phyloP scores from a whole-genome alignment of 768 basidiomycete genomes.

The Mycena filopes region DNA sequence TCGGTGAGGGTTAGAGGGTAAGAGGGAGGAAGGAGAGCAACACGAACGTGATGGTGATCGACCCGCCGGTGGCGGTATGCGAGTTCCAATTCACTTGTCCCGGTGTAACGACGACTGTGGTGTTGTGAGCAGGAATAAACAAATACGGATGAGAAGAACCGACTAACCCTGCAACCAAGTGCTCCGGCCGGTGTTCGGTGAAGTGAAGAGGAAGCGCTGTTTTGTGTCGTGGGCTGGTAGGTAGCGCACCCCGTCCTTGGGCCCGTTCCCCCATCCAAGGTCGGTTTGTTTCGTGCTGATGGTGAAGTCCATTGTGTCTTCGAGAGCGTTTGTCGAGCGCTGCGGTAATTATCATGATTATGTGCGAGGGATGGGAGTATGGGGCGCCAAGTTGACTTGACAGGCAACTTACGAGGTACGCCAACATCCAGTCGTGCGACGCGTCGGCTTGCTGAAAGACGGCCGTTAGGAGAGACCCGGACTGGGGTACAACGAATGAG shows the following conservation, averaged over 20 bases:
- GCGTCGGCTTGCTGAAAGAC: constrained; percentile 21
- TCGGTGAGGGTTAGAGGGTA: neutral
- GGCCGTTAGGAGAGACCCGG: constrained; percentile 23
- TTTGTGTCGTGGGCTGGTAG: constrained; percentile 24
- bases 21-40: neutral
- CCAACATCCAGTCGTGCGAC: constrained; percentile 29
- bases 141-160: neutral
- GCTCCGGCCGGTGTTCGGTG: constrained; percentile 6
- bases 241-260: constrained; percentile 21
- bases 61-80: constrained; percentile 11
- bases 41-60: constrained; percentile 22
- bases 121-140: neutral
- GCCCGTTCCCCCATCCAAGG: constrained; percentile 23
- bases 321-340: constrained; percentile 17
- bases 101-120: constrained; percentile 18
- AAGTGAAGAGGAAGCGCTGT: constrained; percentile 22
- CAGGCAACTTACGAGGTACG: constrained; percentile 11
- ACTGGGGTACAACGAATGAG: neutral
- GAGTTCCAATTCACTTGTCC: constrained; percentile 22
- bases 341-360: neutral
- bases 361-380: too few relatives aligned
- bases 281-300: constrained; percentile 30
- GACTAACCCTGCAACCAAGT: constrained; percentile 29
- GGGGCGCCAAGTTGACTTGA: too few relatives aligned
- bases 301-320: constrained; percentile 9